Evolutionary conservation across 306 rosid genomes (phyloP).

Genomic region (Benincasa hispida): DNA sequence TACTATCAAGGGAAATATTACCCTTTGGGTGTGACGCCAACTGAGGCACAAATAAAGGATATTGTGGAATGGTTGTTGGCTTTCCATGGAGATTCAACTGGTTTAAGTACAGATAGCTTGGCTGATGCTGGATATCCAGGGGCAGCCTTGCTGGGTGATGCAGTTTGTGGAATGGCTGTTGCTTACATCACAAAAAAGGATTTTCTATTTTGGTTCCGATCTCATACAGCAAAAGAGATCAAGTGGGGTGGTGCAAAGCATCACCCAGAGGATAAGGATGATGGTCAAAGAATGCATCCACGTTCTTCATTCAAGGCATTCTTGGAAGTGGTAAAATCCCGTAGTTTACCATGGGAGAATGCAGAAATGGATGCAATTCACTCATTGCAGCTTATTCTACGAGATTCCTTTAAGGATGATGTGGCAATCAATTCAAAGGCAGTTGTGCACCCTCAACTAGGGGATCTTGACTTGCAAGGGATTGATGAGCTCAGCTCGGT

Average conservation of each 20-base stretch:
- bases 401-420: conserved; percentile 65
- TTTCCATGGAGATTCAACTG: conserved; percentile 78
- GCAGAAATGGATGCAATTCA: conserved; percentile 98
- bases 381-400: conserved; percentile 86
- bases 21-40: conserved; percentile 65
- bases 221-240: conserved; percentile 81
- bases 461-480: conserved; percentile 55
- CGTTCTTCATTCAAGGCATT: conserved; percentile 97
- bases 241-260: conserved; percentile 99
- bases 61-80: conserved; percentile 79
- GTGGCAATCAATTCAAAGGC: conserved; percentile 63
- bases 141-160: conserved; percentile 81
- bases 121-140: conserved; percentile 92
- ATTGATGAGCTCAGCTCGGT: conserved; percentile 90
- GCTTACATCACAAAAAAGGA: conserved; percentile 71
- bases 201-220: conserved; percentile 92
- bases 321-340: conserved; percentile 91
- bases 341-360: conserved; percentile 90
- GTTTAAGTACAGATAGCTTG: conserved; percentile 94
- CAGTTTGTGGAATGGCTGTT: conserved; percentile 95
- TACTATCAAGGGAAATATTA: conserved; percentile 53
- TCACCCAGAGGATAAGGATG: conserved; percentile 96
- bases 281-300: conserved; percentile 95
- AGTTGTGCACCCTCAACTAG: conserved; percentile 37
- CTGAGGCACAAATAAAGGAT: conserved; percentile 73